Evolutionary conservation across 2,329 filamentous ascomycete species (phyloP).

Genomic region (Stagonosporopsis rhizophila): DNA sequence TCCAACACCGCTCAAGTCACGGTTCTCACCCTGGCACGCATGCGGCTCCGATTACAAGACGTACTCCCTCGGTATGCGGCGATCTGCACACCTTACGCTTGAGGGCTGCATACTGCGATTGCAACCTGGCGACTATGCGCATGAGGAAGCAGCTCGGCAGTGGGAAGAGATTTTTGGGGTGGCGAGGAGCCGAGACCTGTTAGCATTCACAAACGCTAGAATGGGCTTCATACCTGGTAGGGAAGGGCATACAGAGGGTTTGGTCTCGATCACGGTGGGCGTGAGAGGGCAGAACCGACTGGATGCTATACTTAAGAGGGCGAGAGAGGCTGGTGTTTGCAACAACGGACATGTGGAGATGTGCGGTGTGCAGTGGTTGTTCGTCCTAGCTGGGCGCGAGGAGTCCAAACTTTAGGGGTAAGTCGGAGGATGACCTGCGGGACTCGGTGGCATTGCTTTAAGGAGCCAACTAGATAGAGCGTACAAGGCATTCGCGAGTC

Average conservation of each 20-base stretch:
- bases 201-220: conserved; percentile 48
- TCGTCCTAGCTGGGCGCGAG: conserved; percentile 35
- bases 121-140: conserved; percentile 47
- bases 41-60: conserved; percentile 47
- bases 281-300: conserved; percentile 46
- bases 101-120: conserved; percentile 48
- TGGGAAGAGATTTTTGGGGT: conserved; percentile 54
- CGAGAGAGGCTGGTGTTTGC: conserved; percentile 39
- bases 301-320: conserved; percentile 43
- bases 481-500: background rate
- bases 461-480: too few species aligned
- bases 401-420: conserved; percentile 29
- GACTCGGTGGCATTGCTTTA: background rate
- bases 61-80: conserved; percentile 50
- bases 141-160: conserved; percentile 47
- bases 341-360: conserved; percentile 47
- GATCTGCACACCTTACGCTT: conserved; percentile 46
- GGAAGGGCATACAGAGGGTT: conserved; percentile 45
- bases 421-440: background rate
- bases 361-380: conserved; percentile 50
- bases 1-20: conserved; percentile 47
- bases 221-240: conserved; percentile 48
- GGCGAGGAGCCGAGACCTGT: conserved; percentile 49
- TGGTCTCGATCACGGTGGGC: conserved; percentile 50
- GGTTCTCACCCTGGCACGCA: conserved; percentile 56